These are phyloP conservation scores for Solanum raphanifolium DNA, from an alignment of 257 asterid genomes.

Conservation along the genomic window DNA sequence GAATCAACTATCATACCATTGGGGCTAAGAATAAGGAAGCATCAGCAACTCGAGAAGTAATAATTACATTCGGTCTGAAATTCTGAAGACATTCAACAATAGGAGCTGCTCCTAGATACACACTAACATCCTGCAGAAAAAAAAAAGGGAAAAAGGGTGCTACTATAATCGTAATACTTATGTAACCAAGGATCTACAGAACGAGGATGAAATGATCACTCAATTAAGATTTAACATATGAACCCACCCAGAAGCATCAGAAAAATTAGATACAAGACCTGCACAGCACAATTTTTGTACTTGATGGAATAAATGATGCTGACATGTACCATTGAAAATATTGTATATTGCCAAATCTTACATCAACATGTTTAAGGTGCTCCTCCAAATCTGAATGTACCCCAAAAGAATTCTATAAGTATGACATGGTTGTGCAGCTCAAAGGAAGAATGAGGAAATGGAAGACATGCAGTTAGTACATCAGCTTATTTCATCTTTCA, in stretches of 20 bases:
- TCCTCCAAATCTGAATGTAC: constrained; percentile 46
- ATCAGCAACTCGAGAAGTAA: constrained; percentile 97
- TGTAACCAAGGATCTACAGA: background rate
- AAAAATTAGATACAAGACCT: background rate
- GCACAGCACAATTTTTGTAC: background rate
- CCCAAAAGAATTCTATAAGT: background rate
- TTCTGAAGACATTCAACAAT: constrained; percentile 83
- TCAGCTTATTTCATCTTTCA: background rate
- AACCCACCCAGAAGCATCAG: background rate
- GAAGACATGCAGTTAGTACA: background rate
- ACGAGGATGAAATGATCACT: background rate
- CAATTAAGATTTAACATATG: background rate
- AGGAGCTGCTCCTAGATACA: constrained; percentile 96
- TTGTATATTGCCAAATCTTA: constrained; percentile 48
- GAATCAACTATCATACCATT: constrained; percentile 43
- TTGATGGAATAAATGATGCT: background rate
- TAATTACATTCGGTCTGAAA: constrained; percentile 62
- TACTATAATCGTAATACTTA: background rate
- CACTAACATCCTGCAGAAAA: constrained; percentile 60
- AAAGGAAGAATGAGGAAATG: background rate
- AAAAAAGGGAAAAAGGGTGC: background rate
- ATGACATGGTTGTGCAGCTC: background rate
- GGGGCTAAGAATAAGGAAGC: constrained; percentile 92
- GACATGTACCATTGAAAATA: background rate
- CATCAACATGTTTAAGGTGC: constrained; percentile 48